Evolutionary conservation across 2,329 filamentous ascomycete species (phyloP).

Genomic region (Camillea tinctor): DNA sequence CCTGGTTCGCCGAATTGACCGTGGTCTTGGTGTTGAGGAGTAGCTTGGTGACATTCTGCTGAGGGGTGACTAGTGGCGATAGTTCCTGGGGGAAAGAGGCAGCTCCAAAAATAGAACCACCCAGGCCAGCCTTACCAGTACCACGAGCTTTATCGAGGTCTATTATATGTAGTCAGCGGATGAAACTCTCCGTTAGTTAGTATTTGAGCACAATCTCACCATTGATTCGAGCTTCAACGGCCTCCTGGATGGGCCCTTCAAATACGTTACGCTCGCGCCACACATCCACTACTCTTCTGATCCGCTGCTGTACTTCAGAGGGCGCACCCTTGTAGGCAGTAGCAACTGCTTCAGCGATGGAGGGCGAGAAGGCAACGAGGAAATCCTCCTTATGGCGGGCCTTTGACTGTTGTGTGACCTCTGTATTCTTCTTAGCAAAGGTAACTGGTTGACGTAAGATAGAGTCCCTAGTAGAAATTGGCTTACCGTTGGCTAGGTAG

Average conservation of each 20-base stretch:
- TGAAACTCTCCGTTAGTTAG: constrained; percentile 11
- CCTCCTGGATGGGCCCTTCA: constrained; percentile 72
- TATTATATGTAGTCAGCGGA: constrained; percentile 31
- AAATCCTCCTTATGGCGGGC: constrained; percentile 92
- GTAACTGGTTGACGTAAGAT: constrained; percentile 5
- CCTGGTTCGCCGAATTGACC: constrained; percentile 69
- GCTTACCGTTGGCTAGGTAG: constrained; percentile 89
- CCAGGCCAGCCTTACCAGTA: constrained; percentile 49
- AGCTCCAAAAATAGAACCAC: constrained; percentile 65
- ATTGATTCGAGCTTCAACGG: constrained; percentile 75
- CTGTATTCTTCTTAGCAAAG: constrained; percentile 44
- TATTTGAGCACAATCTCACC: constrained; percentile 51
- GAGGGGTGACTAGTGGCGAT: constrained; percentile 68
- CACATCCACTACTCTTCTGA: constrained; percentile 87
- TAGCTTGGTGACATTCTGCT: constrained; percentile 72
- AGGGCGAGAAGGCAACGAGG: constrained; percentile 82
- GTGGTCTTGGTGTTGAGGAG: constrained; percentile 65
- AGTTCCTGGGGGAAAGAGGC: constrained; percentile 72
- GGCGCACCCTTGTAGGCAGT: constrained; percentile 89
- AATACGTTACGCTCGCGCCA: constrained; percentile 90
- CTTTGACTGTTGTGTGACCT: constrained; percentile 95
- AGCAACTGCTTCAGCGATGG: constrained; percentile 87
- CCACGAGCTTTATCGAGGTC: constrained; percentile 63
- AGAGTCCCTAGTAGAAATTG: neutral
- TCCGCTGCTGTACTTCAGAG: constrained; percentile 81